A percentile compares a stretch with the other conserved stretches of the same genome.
Conservation (phyloP, 2,329 filamentous ascomycete species). For the Penicillium sp. region DNA sequence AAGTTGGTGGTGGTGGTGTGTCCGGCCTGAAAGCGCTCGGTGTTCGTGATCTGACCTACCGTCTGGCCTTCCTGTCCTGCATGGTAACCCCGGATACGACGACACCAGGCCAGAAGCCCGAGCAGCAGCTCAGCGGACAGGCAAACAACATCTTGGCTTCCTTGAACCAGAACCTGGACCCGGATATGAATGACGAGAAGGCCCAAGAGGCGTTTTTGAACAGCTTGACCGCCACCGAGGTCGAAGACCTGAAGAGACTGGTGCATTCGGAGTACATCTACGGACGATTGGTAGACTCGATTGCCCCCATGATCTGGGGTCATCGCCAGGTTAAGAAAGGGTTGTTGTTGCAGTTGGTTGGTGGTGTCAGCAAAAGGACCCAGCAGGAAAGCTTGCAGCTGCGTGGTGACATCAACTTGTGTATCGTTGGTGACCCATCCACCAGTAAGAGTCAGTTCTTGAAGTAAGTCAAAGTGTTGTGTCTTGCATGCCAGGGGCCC, state of each 20-base stretch:
- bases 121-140: conserved; percentile 70
- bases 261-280: conserved; percentile 97
- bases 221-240: conserved; percentile 82
- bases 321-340: conserved; percentile 99
- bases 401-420: conserved; percentile 97
- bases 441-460: conserved; percentile 98
- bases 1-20: conserved; percentile 82
- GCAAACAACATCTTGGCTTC: conserved; percentile 83
- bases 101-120: conserved; percentile 73
- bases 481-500: too few species aligned
- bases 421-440: conserved; percentile 93
- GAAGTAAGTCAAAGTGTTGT: conserved; percentile 59
- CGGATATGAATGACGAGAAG: conserved; percentile 77
- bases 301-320: conserved; percentile 96
- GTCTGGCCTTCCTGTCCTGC: conserved; percentile 93
- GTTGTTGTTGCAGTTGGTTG: conserved; percentile 88
- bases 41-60: conserved; percentile 92
- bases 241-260: conserved; percentile 88
- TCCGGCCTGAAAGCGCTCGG: conserved; percentile 88
- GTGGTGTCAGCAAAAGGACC: conserved; percentile 90
- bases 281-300: conserved; percentile 84
- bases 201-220: conserved; percentile 85
- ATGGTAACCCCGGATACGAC: conserved; percentile 92
- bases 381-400: conserved; percentile 87
- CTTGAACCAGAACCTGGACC: conserved; percentile 71